Evolutionary conservation across 129 eudicot species (phyloP).

Genomic region (Pseudognaphalium luteoalbum): DNA sequence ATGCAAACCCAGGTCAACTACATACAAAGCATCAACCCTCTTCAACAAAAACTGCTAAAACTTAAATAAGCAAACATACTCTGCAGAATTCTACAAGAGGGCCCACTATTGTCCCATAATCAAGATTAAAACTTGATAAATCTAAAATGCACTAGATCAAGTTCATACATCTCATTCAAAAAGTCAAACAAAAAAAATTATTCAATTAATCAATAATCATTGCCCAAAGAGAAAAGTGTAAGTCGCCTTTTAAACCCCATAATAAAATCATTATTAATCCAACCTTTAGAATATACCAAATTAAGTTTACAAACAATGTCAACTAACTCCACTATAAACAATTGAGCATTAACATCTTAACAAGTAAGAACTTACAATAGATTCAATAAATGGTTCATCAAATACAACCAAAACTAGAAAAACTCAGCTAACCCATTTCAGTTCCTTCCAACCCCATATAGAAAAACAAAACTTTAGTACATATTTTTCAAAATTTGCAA

Average conservation of each 20-base stretch:
- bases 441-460: conserved; percentile 20
- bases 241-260: conserved; percentile 15
- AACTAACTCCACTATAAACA: not conserved
- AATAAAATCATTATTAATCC: conserved; percentile 14
- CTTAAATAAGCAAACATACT: conserved; percentile 9
- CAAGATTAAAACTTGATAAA: not conserved
- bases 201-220: not conserved
- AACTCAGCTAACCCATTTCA: conserved; percentile 12
- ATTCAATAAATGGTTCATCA: not conserved
- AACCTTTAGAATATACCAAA: conserved; percentile 19
- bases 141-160: conserved; percentile 5
- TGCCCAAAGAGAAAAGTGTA: not conserved
- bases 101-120: conserved; percentile 5
- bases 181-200: conserved; percentile 12
- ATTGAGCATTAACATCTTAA: not conserved
- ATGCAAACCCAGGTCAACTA: not conserved
- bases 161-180: conserved; percentile 1
- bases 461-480: not conserved
- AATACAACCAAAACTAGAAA: not conserved
- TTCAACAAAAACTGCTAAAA: not conserved
- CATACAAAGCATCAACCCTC: not conserved
- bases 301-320: not conserved
- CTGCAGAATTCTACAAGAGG: conserved; percentile 5
- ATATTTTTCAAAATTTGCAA: not conserved
- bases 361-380: conserved; percentile 2